phyloP scores from a whole-genome alignment of 805 yeast genomes.

The Lipomyces sp. region DNA sequence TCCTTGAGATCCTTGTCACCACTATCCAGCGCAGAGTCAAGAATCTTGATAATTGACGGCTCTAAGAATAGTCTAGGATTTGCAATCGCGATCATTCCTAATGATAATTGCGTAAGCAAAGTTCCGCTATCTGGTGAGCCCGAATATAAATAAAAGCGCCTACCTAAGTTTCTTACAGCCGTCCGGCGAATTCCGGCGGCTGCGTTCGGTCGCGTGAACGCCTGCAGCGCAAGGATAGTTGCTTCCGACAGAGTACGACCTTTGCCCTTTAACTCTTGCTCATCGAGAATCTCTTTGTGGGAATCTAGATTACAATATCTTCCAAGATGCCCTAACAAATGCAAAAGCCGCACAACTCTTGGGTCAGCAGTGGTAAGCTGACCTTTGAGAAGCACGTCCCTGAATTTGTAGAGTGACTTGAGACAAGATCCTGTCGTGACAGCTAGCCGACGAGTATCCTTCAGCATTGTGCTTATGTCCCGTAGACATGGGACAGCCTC shows the following conservation, averaged over 20 bases:
- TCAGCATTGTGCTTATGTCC: constrained; percentile 55
- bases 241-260: constrained; percentile 56
- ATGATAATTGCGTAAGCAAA: neutral
- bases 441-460: constrained; percentile 56
- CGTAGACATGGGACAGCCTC: constrained; percentile 76
- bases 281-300: constrained; percentile 49
- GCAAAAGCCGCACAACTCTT: constrained; percentile 60
- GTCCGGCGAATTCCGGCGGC: constrained; percentile 51
- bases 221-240: constrained; percentile 61
- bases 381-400: constrained; percentile 41
- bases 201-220: constrained; percentile 52
- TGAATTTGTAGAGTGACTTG: constrained; percentile 54
- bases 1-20: constrained; percentile 52
- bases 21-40: constrained; percentile 58
- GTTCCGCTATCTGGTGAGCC: neutral
- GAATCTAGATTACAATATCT: constrained; percentile 66
- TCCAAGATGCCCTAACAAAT: constrained; percentile 72
- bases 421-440: constrained; percentile 70
- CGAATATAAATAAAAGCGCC: neutral
- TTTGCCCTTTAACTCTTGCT: constrained; percentile 47
- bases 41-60: constrained; percentile 55
- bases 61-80: constrained; percentile 71
- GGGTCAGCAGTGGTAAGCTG: constrained; percentile 45
- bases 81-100: constrained; percentile 59
- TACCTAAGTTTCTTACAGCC: constrained; percentile 58